Conservation (phyloP, 352 stramenopile species). For the Phytopythium kandeliae region DNA sequence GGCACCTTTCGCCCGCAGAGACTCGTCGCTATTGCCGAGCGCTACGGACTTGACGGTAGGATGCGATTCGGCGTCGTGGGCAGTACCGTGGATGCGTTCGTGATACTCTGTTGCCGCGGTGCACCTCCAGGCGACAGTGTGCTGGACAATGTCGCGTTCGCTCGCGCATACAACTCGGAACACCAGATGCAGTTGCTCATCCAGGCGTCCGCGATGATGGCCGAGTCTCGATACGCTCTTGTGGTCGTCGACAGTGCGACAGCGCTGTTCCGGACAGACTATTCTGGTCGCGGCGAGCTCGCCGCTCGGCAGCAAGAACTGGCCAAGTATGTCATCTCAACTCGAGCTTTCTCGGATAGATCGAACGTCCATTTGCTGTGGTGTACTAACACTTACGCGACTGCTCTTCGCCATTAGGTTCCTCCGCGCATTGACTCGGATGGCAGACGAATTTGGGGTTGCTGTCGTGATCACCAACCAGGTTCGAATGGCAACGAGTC, state of each 20-base stretch:
- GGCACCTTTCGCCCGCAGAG: slow-evolving; percentile 97
- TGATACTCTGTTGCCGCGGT: slow-evolving; percentile 16
- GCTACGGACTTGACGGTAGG: slow-evolving; percentile 94
- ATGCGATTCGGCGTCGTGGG: too few relatives aligned
- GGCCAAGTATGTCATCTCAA: slow-evolving; percentile 47
- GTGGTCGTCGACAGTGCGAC: slow-evolving; percentile 98
- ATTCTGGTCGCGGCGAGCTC: slow-evolving; percentile 96
- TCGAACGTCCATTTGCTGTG: too few relatives aligned
- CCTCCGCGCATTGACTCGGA: slow-evolving; percentile 93
- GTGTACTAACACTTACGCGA: too few relatives aligned
- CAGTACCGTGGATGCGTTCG: too few relatives aligned
- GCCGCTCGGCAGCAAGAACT: slow-evolving; percentile 90
- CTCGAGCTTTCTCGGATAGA: too few relatives aligned
- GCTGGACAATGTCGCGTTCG: slow-evolving; percentile 98
- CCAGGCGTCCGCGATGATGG: slow-evolving; percentile 98
- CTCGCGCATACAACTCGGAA: slow-evolving; percentile 98
- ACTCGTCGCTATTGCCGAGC: slow-evolving; percentile 96
- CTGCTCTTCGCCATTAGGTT: slow-evolving; percentile 66
- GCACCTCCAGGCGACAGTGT: slow-evolving; percentile 67
- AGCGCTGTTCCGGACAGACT: slow-evolving; percentile 98
- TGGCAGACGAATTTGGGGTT: slow-evolving; percentile 99
- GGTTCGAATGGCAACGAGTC: slow-evolving; percentile 17
- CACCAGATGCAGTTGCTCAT: slow-evolving; percentile 98
- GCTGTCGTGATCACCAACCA: slow-evolving; percentile 90
- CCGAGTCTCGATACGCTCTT: slow-evolving; percentile 93